These are phyloP conservation scores for Trichoderma sp. DNA, from an alignment of 2,329 filamentous ascomycete species.

Conservation along the genomic window DNA sequence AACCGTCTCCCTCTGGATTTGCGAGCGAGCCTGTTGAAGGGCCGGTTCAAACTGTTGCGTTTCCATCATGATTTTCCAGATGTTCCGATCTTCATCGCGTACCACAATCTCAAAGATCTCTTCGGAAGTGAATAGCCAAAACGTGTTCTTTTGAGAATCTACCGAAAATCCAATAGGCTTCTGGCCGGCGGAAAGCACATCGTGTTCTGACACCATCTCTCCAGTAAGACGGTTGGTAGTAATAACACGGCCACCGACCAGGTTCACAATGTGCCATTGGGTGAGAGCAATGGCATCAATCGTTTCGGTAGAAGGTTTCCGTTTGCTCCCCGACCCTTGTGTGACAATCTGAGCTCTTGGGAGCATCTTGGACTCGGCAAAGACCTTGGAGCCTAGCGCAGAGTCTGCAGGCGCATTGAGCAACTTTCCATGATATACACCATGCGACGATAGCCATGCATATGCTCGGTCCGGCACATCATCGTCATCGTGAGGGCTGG, in stretches of 20 bases:
- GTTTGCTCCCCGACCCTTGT: slow-evolving; percentile 64
- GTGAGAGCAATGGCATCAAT: slow-evolving; percentile 82
- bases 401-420: slow-evolving; percentile 60
- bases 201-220: slow-evolving; percentile 82
- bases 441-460: slow-evolving; percentile 87
- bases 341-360: slow-evolving; percentile 71
- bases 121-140: slow-evolving; percentile 89
- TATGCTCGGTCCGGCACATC: slow-evolving; percentile 72
- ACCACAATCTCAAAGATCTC: slow-evolving; percentile 95
- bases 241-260: slow-evolving; percentile 81
- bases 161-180: slow-evolving; percentile 80
- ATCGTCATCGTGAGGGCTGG: slow-evolving; percentile 56
- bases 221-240: slow-evolving; percentile 87
- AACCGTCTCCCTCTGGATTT: slow-evolving; percentile 83
- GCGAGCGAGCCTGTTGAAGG: slow-evolving; percentile 78
- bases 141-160: slow-evolving; percentile 93
- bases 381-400: slow-evolving; percentile 70
- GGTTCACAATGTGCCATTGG: slow-evolving; percentile 86
- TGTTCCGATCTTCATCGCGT: slow-evolving; percentile 84
- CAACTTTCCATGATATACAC: slow-evolving; percentile 84
- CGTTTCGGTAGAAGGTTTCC: slow-evolving; percentile 66
- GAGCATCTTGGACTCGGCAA: slow-evolving; percentile 77
- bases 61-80: slow-evolving; percentile 92
- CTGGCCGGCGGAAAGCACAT: slow-evolving; percentile 78
- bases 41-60: slow-evolving; percentile 87